A percentile compares a stretch with the other conserved stretches of the same genome.
phyloP scores from a whole-genome alignment of 2,329 filamentous ascomycete species.

The Penicillium sp. region DNA sequence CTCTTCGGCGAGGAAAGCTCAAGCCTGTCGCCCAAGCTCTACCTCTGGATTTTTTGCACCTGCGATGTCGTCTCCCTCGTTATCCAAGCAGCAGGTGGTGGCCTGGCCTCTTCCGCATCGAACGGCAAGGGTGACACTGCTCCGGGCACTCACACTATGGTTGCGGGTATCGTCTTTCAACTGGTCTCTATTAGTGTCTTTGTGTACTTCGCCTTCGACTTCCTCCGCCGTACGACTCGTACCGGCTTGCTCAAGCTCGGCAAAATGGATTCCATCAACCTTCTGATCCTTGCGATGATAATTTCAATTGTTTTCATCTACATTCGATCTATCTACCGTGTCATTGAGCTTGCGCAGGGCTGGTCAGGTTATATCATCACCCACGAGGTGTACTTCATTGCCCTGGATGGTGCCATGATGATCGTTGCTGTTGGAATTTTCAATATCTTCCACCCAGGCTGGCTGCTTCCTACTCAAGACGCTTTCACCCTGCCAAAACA shows the following conservation, averaged over 20 bases:
- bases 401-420: slow-evolving; percentile 19
- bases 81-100: slow-evolving; percentile 61
- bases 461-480: not conserved
- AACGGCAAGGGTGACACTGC: slow-evolving; percentile 53
- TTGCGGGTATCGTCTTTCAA: slow-evolving; percentile 63
- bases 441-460: slow-evolving; percentile 11
- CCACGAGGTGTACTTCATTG: slow-evolving; percentile 15
- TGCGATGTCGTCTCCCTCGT: slow-evolving; percentile 59
- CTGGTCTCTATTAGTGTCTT: slow-evolving; percentile 61
- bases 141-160: slow-evolving; percentile 54
- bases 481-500: not conserved
- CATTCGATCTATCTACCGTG: slow-evolving; percentile 54
- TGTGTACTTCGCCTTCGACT: slow-evolving; percentile 51
- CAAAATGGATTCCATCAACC: not conserved
- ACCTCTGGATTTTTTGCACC: slow-evolving; percentile 57
- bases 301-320: slow-evolving; percentile 52
- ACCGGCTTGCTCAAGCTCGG: not conserved
- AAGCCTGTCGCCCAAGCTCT: slow-evolving; percentile 47
- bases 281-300: slow-evolving; percentile 39
- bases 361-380: slow-evolving; percentile 51
- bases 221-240: slow-evolving; percentile 46
- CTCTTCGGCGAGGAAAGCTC: slow-evolving; percentile 50
- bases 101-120: slow-evolving; percentile 51
- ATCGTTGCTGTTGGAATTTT: slow-evolving; percentile 10
- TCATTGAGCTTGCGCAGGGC: slow-evolving; percentile 49